These are phyloP conservation scores for Chlamydomonas reinhardtii DNA, from an alignment of 163 green algal species.

Conservation along the genomic window DNA sequence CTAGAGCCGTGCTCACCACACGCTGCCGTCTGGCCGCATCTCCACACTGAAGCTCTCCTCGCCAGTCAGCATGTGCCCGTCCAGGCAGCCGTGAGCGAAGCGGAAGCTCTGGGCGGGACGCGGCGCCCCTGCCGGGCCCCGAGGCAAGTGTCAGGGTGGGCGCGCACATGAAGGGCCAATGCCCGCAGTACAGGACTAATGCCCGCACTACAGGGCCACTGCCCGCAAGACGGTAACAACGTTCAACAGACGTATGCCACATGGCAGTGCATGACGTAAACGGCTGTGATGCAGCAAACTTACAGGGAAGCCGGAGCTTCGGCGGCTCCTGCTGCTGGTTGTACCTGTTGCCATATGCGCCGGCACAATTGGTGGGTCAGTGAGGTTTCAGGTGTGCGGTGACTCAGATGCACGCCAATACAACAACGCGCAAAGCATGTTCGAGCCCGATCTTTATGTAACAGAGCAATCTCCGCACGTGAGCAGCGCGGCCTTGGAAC, in stretches of 20 bases:
- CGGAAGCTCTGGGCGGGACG: slow-evolving; percentile 44
- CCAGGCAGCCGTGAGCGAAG: slow-evolving; percentile 79
- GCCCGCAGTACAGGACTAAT: no score
- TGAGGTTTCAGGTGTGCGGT: neutral
- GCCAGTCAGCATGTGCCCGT: slow-evolving; percentile 82
- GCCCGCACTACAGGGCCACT: no score
- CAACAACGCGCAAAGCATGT: no score
- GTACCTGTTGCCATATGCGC: neutral
- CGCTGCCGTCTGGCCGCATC: slow-evolving; percentile 80
- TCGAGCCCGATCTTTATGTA: no score
- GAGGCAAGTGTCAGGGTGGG: no score
- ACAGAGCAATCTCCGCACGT: no score
- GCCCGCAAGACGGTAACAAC: no score
- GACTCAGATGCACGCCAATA: no score
- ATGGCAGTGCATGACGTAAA: no score
- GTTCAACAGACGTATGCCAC: neutral
- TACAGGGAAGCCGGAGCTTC: neutral
- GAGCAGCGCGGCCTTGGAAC: no score
- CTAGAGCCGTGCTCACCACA: slow-evolving; percentile 65
- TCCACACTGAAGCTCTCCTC: slow-evolving; percentile 89
- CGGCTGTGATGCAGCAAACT: neutral
- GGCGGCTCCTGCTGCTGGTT: neutral
- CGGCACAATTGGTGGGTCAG: no score
- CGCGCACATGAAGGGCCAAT: no score
- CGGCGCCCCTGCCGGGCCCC: slow-evolving; percentile 24